Percentiles rank a stretch among this genome's conserved stretches.
These are phyloP conservation scores for Pseudocercospora pini-densiflorae DNA, from an alignment of 2,329 filamentous ascomycete genomes.

Conservation along the genomic window DNA sequence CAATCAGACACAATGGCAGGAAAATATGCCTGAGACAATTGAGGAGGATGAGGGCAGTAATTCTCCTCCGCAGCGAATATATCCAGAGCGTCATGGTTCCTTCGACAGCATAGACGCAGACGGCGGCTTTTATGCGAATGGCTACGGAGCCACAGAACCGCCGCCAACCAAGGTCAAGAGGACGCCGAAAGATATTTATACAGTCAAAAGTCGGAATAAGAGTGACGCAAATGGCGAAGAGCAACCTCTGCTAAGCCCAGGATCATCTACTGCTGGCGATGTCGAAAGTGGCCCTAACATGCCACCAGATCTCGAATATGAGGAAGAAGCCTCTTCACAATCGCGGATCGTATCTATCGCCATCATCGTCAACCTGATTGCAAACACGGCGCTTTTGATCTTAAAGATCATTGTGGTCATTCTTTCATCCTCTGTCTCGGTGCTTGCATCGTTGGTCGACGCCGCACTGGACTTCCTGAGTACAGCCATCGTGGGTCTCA, in stretches of 20 bases:
- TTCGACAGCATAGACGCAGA: constrained; percentile 30
- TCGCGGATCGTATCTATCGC: constrained; percentile 81
- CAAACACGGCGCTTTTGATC: constrained; percentile 74
- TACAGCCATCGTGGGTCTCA: constrained; percentile 80
- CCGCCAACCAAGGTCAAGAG: constrained; percentile 64
- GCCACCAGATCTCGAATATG: constrained; percentile 69
- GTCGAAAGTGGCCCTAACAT: constrained; percentile 48
- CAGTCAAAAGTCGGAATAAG: constrained; percentile 58
- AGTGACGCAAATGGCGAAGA: constrained; percentile 56
- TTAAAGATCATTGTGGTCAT: constrained; percentile 79
- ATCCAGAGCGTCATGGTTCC: constrained; percentile 29
- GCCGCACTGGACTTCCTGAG: constrained; percentile 80
- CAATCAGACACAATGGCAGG: constrained; percentile 23
- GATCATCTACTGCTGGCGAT: constrained; percentile 8
- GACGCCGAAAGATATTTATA: constrained; percentile 86
- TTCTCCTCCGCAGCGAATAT: constrained; percentile 26
- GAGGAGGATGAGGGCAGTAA: constrained; percentile 61
- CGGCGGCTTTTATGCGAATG: constrained; percentile 30
- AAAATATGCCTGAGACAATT: constrained; percentile 73
- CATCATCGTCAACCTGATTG: constrained; percentile 82
- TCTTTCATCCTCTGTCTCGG: constrained; percentile 79
- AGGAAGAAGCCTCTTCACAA: constrained; percentile 73
- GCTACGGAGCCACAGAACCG: constrained; percentile 6
- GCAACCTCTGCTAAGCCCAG: constrained; percentile 40
- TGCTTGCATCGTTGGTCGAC: constrained; percentile 78